These are phyloP conservation scores for Pleurotus citrinopileatus DNA, from an alignment of 768 basidiomycete species.

Conservation along the genomic window DNA sequence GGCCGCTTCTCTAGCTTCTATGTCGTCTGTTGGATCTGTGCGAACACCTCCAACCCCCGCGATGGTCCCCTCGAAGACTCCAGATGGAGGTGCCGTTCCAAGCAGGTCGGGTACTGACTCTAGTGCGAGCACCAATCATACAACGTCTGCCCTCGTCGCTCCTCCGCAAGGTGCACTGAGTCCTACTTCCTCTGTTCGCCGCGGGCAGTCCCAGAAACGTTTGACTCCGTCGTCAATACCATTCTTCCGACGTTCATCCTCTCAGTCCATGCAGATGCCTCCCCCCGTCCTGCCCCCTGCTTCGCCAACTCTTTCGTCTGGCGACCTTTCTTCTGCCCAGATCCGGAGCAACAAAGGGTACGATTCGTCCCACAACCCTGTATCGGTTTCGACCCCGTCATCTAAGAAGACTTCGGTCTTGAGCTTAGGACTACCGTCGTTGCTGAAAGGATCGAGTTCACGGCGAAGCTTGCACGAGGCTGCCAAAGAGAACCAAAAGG, in stretches of 20 bases:
- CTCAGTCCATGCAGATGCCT: slow-evolving; percentile 78
- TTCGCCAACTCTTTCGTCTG: slow-evolving; percentile 44
- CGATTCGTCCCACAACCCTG: slow-evolving; percentile 46
- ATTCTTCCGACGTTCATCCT: slow-evolving; percentile 90
- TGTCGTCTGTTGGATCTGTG: slow-evolving; percentile 71
- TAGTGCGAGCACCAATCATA: slow-evolving; percentile 67
- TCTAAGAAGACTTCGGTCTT: slow-evolving; percentile 84
- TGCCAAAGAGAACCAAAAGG: slow-evolving; percentile 52
- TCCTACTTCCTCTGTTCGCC: slow-evolving; percentile 66
- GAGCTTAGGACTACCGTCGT: slow-evolving; percentile 74
- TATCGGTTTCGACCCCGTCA: slow-evolving; percentile 52
- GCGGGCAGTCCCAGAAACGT: slow-evolving; percentile 66
- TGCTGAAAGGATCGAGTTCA: slow-evolving; percentile 82
- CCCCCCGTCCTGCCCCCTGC: slow-evolving; percentile 47
- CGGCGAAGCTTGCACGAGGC: slow-evolving; percentile 75
- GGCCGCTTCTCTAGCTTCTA: slow-evolving; percentile 69
- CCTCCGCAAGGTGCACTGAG: slow-evolving; percentile 64
- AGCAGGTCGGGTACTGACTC: slow-evolving; percentile 77
- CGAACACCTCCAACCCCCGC: slow-evolving; percentile 61
- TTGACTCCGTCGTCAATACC: slow-evolving; percentile 92
- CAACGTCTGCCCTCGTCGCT: slow-evolving; percentile 51
- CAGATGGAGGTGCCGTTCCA: slow-evolving; percentile 47
- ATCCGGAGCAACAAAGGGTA: slow-evolving; percentile 36
- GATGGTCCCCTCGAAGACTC: slow-evolving; percentile 5
- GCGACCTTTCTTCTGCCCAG: slow-evolving; percentile 36